Conservation (phyloP, 192 early-diverging fungal genomes). For the Dissophora globulifera region DNA sequence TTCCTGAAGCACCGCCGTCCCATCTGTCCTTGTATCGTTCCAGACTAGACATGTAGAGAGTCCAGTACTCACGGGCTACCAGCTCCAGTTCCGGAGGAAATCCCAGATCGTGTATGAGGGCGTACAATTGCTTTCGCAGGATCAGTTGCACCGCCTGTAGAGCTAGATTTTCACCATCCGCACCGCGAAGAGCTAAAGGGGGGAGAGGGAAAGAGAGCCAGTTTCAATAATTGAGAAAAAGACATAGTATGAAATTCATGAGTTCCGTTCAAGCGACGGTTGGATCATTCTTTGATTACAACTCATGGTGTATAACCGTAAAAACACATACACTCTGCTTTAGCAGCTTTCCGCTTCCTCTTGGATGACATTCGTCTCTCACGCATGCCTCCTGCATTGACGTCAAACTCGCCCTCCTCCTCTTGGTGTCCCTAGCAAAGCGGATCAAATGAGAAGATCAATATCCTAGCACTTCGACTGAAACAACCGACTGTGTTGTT, state of each 20-base stretch:
- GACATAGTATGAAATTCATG: too few relatives aligned
- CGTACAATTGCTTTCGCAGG: constrained; percentile 17
- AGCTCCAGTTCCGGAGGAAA: constrained; percentile 28
- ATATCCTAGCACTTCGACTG: too few relatives aligned
- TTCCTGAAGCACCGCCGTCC: too few relatives aligned
- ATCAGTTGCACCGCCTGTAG: constrained; percentile 21
- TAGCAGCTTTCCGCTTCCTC: neutral
- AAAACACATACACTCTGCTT: neutral
- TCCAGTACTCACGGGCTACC: constrained; percentile 40
- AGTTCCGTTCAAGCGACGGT: too few relatives aligned
- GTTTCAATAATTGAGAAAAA: too few relatives aligned
- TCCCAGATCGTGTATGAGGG: constrained; percentile 21
- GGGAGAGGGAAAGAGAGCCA: too few relatives aligned
- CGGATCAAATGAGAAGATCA: too few relatives aligned
- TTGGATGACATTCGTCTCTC: constrained; percentile 4
- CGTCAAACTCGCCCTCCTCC: constrained; percentile 32
- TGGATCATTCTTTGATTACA: too few relatives aligned
- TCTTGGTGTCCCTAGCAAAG: constrained; percentile 47
- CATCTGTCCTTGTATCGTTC: neutral
- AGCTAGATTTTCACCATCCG: neutral
- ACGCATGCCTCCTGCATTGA: neutral
- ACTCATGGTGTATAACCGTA: too few relatives aligned
- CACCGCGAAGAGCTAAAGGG: constrained; percentile 8
- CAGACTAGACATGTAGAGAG: constrained; percentile 2
- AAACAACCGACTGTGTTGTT: too few relatives aligned